Percentiles rank a stretch among this genome's conserved stretches.
Evolutionary conservation across 139 green algal species (phyloP).

Genomic region (Coelastrella sp.): DNA sequence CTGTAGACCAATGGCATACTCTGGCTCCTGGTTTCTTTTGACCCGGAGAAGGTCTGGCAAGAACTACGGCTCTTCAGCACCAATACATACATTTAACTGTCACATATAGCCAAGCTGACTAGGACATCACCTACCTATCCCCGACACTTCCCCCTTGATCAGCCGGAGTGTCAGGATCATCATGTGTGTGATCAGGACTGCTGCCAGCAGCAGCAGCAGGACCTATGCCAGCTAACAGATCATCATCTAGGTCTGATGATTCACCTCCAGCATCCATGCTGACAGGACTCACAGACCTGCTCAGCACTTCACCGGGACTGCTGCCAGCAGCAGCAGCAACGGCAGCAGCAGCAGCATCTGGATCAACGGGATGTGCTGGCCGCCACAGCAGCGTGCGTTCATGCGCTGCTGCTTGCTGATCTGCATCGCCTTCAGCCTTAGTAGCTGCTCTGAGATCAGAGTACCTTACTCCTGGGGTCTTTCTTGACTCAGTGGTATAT

Average conservation of each 20-base stretch:
- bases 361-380: no score
- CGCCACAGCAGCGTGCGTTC: no score
- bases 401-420: not conserved
- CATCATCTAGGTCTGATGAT: not conserved
- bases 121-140: not conserved
- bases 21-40: no score
- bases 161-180: not conserved
- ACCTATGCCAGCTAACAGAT: not conserved
- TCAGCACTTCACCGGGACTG: not conserved
- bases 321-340: not conserved
- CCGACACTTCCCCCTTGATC: not conserved
- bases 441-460: not conserved
- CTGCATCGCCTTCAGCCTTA: not conserved
- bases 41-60: no score
- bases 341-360: not conserved
- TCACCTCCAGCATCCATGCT: not conserved
- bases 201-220: not conserved
- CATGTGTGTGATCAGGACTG: not conserved
- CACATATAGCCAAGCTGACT: no score
- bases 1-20: no score
- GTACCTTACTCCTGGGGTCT: not conserved
- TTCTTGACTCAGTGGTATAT: not conserved
- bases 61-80: no score
- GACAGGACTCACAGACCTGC: not conserved
- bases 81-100: no score